Percentiles rank a stretch among this genome's conserved stretches.
These are phyloP conservation scores for Crithidia thermophila DNA, from an alignment of 208 protist genomes.

Conservation along the genomic window DNA sequence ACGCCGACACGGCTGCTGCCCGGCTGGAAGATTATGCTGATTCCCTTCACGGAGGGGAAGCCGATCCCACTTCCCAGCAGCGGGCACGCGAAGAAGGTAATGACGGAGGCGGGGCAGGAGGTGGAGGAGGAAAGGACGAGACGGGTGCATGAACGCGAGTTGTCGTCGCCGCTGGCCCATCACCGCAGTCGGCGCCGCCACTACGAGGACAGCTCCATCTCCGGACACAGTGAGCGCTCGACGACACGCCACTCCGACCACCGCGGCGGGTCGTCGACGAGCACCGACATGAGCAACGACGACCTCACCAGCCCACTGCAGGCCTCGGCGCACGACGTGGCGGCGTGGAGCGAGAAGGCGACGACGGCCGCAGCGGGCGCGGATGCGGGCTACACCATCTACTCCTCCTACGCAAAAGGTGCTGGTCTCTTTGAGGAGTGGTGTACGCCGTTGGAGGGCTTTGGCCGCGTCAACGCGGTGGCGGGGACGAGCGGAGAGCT, in stretches of 20 bases:
- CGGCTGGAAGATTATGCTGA: slow-evolving; percentile 31
- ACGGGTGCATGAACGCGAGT: too few species aligned
- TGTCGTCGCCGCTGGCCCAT: too few species aligned
- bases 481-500: slow-evolving; percentile 15
- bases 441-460: neutral
- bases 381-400: slow-evolving; percentile 13
- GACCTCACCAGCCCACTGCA: neutral
- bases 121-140: too few species aligned
- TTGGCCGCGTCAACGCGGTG: neutral
- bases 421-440: slow-evolving; percentile 24
- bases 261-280: slow-evolving; percentile 1
- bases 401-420: slow-evolving; percentile 32
- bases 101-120: too few species aligned
- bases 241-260: too few species aligned
- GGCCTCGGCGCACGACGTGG: neutral
- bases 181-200: too few species aligned
- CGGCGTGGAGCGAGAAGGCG: neutral
- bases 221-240: too few species aligned
- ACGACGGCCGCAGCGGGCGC: neutral
- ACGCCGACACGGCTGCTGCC: slow-evolving; percentile 3
- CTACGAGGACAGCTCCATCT: too few species aligned
- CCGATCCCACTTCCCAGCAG: neutral
- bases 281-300: slow-evolving; percentile 6
- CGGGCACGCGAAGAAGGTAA: neutral
- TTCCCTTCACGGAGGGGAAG: slow-evolving; percentile 23